Evolutionary conservation across 1,284 basidiomycete genomes (phyloP).

Genomic region (Gymnopus androsaceus): DNA sequence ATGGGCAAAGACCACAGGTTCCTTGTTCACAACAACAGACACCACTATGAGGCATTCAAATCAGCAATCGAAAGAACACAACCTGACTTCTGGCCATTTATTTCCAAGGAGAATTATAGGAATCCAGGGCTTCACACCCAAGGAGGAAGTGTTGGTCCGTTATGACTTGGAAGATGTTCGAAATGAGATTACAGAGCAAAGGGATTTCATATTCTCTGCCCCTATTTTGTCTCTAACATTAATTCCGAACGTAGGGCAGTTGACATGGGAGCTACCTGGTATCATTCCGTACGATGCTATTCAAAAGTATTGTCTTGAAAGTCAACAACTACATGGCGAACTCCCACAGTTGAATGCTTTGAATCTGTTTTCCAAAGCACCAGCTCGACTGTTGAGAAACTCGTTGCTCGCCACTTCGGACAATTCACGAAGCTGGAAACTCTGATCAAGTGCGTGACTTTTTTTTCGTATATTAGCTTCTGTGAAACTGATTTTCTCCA

Average conservation of each 20-base stretch:
- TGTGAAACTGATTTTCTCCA: neutral
- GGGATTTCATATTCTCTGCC: too few relatives aligned
- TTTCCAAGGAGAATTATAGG: neutral
- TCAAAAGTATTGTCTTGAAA: conserved; percentile 39
- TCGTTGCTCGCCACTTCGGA: neutral
- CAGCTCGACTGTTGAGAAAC: conserved; percentile 11
- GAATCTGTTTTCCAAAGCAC: conserved; percentile 27
- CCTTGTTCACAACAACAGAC: conserved; percentile 39
- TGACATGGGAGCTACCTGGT: conserved; percentile 53
- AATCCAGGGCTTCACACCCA: conserved; percentile 9
- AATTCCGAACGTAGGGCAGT: conserved; percentile 39
- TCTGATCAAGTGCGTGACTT: conserved; percentile 11
- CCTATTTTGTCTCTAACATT: neutral
- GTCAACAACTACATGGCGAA: conserved; percentile 43
- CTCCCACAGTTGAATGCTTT: conserved; percentile 43
- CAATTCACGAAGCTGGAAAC: conserved; percentile 12
- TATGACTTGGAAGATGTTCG: conserved; percentile 29
- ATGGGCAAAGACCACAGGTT: conserved; percentile 35
- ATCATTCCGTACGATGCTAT: conserved; percentile 55
- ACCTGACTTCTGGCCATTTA: conserved; percentile 42
- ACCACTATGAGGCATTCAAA: conserved; percentile 37
- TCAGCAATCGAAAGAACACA: conserved; percentile 37
- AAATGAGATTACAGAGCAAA: conserved; percentile 32
- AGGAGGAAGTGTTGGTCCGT: conserved; percentile 1
- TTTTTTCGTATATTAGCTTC: neutral